Evolutionary conservation across 2,329 filamentous ascomycete genomes (phyloP).

Genomic region (Botrytis paeoniae): DNA sequence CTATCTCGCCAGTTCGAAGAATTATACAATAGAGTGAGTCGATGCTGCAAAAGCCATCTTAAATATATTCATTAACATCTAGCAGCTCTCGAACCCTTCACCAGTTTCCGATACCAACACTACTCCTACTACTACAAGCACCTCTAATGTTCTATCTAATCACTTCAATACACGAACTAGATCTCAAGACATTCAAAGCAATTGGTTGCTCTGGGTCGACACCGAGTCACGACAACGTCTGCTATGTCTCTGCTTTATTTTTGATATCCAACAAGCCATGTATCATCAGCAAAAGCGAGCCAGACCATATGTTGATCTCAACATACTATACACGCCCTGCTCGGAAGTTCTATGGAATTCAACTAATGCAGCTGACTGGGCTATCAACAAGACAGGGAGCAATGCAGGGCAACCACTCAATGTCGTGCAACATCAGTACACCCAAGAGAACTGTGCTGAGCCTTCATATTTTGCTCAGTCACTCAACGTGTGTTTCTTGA

Average conservation of each 20-base stretch:
- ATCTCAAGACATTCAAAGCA: slow-evolving; percentile 21
- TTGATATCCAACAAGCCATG: slow-evolving; percentile 54
- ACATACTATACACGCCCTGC: slow-evolving; percentile 29
- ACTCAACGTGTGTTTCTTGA: slow-evolving; percentile 31
- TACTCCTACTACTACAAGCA: background rate
- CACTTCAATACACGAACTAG: slow-evolving; percentile 1
- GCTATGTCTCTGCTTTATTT: slow-evolving; percentile 54
- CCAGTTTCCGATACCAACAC: background rate
- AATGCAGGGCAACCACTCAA: slow-evolving; percentile 23
- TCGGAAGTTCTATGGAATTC: slow-evolving; percentile 51
- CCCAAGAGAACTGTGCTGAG: slow-evolving; percentile 18
- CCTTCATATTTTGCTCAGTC: slow-evolving; percentile 29
- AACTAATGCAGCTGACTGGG: slow-evolving; percentile 47
- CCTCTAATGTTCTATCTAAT: background rate
- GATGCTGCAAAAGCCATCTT: background rate
- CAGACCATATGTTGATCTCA: slow-evolving; percentile 14
- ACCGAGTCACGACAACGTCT: slow-evolving; percentile 53
- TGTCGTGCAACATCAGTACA: slow-evolving; percentile 22
- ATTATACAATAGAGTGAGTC: slow-evolving; percentile 33
- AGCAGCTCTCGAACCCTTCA: slow-evolving; percentile 6
- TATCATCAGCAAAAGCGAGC: slow-evolving; percentile 44
- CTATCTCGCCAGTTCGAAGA: slow-evolving; percentile 34
- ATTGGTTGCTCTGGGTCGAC: slow-evolving; percentile 53
- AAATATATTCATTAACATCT: background rate
- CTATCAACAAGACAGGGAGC: slow-evolving; percentile 26